These are phyloP conservation scores for Nematocida sp. DNA, from an alignment of 371 early-diverging fungal genomes.

Conservation along the genomic window DNA sequence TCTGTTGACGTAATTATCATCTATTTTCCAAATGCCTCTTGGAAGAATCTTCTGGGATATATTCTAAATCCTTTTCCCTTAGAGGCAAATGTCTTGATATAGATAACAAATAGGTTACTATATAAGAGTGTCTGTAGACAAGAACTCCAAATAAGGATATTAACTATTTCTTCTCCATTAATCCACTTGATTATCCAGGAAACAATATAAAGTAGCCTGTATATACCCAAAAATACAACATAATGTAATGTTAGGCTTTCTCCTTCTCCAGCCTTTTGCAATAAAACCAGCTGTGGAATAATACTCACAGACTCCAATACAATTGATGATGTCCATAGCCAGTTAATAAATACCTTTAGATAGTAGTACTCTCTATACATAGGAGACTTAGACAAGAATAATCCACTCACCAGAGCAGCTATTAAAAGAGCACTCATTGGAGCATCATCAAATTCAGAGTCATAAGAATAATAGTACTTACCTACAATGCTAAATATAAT, in stretches of 20 bases:
- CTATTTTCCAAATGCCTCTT: slow-evolving; percentile 1
- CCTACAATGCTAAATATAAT: slow-evolving; percentile 80
- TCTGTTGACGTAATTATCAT: too few species aligned
- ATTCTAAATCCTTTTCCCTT: slow-evolving; percentile 3
- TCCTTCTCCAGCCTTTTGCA: slow-evolving; percentile 87
- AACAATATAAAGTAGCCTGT: slow-evolving; percentile 82
- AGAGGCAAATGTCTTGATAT: slow-evolving; percentile 66
- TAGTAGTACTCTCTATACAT: slow-evolving; percentile 64
- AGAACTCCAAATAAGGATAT: slow-evolving; percentile 75
- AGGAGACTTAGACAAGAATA: slow-evolving; percentile 65
- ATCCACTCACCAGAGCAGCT: slow-evolving; percentile 49
- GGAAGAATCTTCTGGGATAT: neutral
- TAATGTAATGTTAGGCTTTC: slow-evolving; percentile 95
- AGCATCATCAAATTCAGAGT: slow-evolving; percentile 78
- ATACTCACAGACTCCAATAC: slow-evolving; percentile 91
- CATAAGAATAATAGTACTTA: slow-evolving; percentile 79
- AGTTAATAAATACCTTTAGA: slow-evolving; percentile 1
- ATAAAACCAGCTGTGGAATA: slow-evolving; percentile 89
- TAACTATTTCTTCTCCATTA: slow-evolving; percentile 45
- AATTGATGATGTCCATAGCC: slow-evolving; percentile 83
- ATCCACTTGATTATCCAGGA: slow-evolving; percentile 80
- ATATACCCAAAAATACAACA: slow-evolving; percentile 87
- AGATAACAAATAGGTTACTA: slow-evolving; percentile 90
- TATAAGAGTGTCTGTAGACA: slow-evolving; percentile 87
- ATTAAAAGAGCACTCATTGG: slow-evolving; percentile 55